Base-by-base conservation (phyloP, 495 filamentous ascomycete genomes). In the Penicillium egyptiacum region DNA sequence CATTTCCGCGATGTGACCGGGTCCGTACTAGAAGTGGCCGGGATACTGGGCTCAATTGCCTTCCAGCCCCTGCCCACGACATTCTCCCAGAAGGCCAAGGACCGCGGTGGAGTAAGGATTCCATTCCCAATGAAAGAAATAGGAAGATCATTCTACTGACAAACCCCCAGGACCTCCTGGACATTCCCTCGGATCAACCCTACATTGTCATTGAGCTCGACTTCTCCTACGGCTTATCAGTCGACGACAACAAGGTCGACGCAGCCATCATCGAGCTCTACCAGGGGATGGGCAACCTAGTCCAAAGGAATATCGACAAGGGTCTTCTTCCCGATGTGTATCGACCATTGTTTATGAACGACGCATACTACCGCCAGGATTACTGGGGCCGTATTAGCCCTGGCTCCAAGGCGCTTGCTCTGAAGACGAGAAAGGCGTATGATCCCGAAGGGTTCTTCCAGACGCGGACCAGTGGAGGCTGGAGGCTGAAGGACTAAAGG, bases 271-370 rank as follows among this genome's bases (percentile, higher is more conserved):
- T 78, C 56, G 64, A 72, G 50, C 63, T 75, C 9, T 73, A 72
- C 47, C 58, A 58, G 6, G 71, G 70, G 5, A 48, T 75, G 46
- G 64, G 60, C 25, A 72, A 68, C 25, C 40, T 70, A 4, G 64
- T 73, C 20, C 57, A 67, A 40, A 64, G 69, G 17, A 73, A 70
- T 56, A 73, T 83, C 45, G 61, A 77, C 30, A 56, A 78, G 14
- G 69, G 75, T 31, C 71, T 78, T 1, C 60, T 80, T 10, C 75
- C 76, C 0, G 73, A 83, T 35, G 81, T 76, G 28, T 83, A 81
- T 56, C 69, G 83, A 39, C 82, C 82, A 5, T 55, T 86, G 0
- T 86, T 86, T 69, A 79, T 81, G 81, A 86, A 84, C 63, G 82
- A 86, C 55, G 77, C 75, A 1, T 81, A 80, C 66, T 79, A 72